These are phyloP conservation scores for Nakaseomyces bracarensis DNA, from an alignment of 1,139 yeast genomes.

Conservation along the genomic window DNA sequence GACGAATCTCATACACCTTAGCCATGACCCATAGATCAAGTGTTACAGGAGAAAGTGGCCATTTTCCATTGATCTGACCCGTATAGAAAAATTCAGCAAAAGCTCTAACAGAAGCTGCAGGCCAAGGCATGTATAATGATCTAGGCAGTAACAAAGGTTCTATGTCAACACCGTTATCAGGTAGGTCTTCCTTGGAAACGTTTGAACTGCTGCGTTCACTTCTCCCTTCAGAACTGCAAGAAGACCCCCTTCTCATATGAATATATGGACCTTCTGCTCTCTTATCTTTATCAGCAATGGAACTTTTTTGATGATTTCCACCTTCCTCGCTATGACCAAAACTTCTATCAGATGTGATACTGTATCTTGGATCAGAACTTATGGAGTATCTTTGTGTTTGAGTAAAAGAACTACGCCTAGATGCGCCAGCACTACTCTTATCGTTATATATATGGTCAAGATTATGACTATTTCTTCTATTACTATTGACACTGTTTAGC, in stretches of 20 bases:
- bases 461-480: constrained; percentile 13
- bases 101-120: constrained; percentile 52
- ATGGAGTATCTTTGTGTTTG: background rate
- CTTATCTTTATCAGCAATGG: background rate
- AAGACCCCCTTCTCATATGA: background rate
- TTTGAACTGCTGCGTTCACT: constrained; percentile 1
- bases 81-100: constrained; percentile 66
- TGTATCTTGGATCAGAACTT: constrained; percentile 2
- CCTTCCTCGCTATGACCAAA: constrained; percentile 3
- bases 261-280: background rate
- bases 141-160: constrained; percentile 63
- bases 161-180: constrained; percentile 21
- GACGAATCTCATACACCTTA: constrained; percentile 56
- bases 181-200: background rate
- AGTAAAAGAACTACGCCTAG: constrained; percentile 3
- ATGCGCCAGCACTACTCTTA: constrained; percentile 13
- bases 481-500: constrained; percentile 1
- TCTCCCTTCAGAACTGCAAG: constrained; percentile 2
- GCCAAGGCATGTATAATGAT: constrained; percentile 57
- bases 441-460: constrained; percentile 15
- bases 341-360: background rate
- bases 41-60: constrained; percentile 60
- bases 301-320: background rate
- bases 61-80: constrained; percentile 66
- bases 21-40: constrained; percentile 56